Base-by-base conservation (phyloP, 2,329 filamentous ascomycete genomes). In the Hymenoscyphus scutula region DNA sequence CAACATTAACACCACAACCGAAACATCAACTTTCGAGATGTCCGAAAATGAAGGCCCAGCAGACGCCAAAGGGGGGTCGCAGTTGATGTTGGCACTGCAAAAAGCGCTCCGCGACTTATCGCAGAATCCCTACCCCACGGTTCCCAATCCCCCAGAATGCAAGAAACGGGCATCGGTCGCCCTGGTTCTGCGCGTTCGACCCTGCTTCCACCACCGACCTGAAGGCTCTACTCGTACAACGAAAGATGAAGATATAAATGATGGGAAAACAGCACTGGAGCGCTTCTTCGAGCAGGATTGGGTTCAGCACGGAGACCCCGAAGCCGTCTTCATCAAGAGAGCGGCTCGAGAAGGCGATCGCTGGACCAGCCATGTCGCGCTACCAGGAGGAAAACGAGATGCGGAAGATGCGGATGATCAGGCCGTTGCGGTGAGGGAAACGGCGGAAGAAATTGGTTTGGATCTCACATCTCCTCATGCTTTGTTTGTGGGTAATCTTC, bases 311-410 rank as follows among this genome's bases (percentile, higher is more conserved):
- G 87, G 87, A 27, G 84, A 87, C 64, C 84, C 87, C 0, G 88
- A 90, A 73, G 77, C 87, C n/a, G 78, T 90, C 3, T 89, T 90
- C 73, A 90, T 90, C 73, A 90, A 90, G 72, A 79, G 88, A 54
- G 84, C 88, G 2, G 81, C 86, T 3, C 78, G 88, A 41, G 78
- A 81, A 60, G 86, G 87, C 7, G 88, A 90, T 73, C 79, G 86
- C 62, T 90, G 88, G 88, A 89, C 85, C 1, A 82, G 84, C 2
- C 88, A 90, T 76, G 83, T 89, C 62, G 88, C 88, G 0, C 75
- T 90, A 3, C 88, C 88, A 0, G 88, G 88, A 25, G 88, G 88
- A 1, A 87, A 87, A 70, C 77, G 86, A 66, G 88, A 90, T 67
- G 82, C 84, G 0, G 82, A 84, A 64, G 88, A 90, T 75, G 80